Evolutionary conservation across 345 rosid species (phyloP).

Genomic region (Syzygium grande): DNA sequence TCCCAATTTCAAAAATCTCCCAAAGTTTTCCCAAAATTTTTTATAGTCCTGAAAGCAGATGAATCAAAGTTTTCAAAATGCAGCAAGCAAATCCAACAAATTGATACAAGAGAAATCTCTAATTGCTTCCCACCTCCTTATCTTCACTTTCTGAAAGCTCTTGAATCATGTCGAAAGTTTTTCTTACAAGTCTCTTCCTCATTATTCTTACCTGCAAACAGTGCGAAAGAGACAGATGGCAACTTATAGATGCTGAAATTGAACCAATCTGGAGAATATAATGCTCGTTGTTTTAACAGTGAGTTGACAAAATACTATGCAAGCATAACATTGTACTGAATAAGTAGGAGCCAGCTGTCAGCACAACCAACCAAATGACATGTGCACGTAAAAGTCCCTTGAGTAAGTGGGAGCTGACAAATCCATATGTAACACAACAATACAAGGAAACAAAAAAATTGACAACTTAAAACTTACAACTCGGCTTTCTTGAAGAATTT

Average conservation of each 20-base stretch:
- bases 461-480: constrained; percentile 35
- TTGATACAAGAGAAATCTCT: neutral
- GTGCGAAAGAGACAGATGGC: neutral
- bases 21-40: constrained; percentile 98
- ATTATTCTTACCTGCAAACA: constrained; percentile 70
- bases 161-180: constrained; percentile 95
- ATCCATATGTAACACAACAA: neutral
- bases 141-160: constrained; percentile 78
- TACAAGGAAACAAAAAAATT: neutral
- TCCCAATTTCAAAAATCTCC: constrained; percentile 85
- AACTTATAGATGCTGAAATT: neutral
- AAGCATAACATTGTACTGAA: neutral
- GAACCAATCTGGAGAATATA: neutral
- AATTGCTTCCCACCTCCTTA: constrained; percentile 53
- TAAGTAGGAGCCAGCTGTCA: neutral
- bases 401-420: neutral
- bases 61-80: neutral
- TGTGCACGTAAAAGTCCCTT: neutral
- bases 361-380: neutral
- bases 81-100: neutral
- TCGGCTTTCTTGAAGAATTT: constrained; percentile 94
- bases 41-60: constrained; percentile 67
- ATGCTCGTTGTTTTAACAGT: neutral
- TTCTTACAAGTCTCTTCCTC: constrained; percentile 96
- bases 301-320: neutral